Base-by-base conservation (phyloP, 495 filamentous ascomycete genomes). In the Xylaria palmicola region DNA sequence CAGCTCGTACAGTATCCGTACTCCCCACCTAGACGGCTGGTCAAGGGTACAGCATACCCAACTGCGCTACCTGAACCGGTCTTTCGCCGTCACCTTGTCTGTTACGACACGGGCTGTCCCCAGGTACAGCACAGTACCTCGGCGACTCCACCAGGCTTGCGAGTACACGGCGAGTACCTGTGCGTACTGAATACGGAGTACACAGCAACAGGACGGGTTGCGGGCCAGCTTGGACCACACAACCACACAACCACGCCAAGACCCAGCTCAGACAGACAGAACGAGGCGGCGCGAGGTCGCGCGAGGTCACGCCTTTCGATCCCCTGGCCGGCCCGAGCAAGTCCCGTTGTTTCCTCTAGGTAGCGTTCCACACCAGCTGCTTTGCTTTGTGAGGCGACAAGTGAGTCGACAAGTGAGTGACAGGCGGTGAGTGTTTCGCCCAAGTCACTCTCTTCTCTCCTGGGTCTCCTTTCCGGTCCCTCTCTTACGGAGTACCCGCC, bases 81-180 rank as follows among this genome's bases (percentile, higher is more conserved):
- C 48, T 30, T 22, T 22, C 36, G 36, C 45, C 47, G 50, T 34
- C 45, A 59, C 32, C 56, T 59, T 50, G 45, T 37, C 36, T 34
- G 45, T 27, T 32, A 39, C 44, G 30, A 26, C 41, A 55, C 40
- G 36, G 34, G 44, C n/a, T 26, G 26, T 13, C 22, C 43, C 24
- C 47, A 49, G 17, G 48, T 50, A 60, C 17, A 32, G 34, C 36
- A 29, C 47, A 2, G 22, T 30, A 41, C 44, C 22, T 27, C 19
- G 6, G 24, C 13, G 30, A 20, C 22, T 48, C 57, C 57, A 40
- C 57, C 47, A 7, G 36, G 17, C 22, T 41, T 15, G n/a, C 34
- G 56, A 59, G 56, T 59, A 59, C 56, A 41, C 55, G 5, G 15
- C 34, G 43, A 59, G 56, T 60, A 60, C 57, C 6, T n/a, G n/a